Conservation (phyloP, 2,329 filamentous ascomycete species). For the Ceratocystis destructans region DNA sequence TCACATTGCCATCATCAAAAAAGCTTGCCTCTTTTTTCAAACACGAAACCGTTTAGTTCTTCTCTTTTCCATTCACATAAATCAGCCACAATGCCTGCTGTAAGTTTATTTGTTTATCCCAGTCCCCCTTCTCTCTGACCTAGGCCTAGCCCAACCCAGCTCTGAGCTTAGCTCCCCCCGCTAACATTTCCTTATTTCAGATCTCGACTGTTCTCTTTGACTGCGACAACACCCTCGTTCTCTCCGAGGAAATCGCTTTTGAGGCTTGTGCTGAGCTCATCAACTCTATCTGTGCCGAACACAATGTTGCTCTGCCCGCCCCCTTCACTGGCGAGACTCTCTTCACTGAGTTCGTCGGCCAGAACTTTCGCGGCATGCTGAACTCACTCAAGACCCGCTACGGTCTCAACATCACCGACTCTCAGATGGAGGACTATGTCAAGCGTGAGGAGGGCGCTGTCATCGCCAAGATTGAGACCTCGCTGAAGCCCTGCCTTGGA, state of each 20-base stretch:
- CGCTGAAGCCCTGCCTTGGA: constrained; percentile 54
- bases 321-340: constrained; percentile 68
- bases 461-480: constrained; percentile 61
- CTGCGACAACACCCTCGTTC: constrained; percentile 83
- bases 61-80: not conserved
- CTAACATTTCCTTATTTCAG: not conserved
- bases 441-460: constrained; percentile 67
- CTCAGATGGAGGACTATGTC: constrained; percentile 63
- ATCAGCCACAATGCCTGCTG: constrained; percentile 16
- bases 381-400: constrained; percentile 59
- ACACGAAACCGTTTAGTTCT: not conserved
- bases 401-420: constrained; percentile 52
- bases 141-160: not conserved
- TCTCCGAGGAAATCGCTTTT: constrained; percentile 82
- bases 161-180: not conserved
- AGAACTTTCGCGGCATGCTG: constrained; percentile 93
- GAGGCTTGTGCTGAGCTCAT: constrained; percentile 80
- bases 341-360: constrained; percentile 77
- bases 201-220: constrained; percentile 64
- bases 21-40: not conserved
- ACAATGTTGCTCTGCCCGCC: constrained; percentile 38
- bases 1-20: not conserved
- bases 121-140: not conserved
- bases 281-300: constrained; percentile 65
- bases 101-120: constrained; percentile 8